Base-by-base conservation (phyloP, 176 grass and related monocot genomes). In the Phyllostachys edulis region DNA sequence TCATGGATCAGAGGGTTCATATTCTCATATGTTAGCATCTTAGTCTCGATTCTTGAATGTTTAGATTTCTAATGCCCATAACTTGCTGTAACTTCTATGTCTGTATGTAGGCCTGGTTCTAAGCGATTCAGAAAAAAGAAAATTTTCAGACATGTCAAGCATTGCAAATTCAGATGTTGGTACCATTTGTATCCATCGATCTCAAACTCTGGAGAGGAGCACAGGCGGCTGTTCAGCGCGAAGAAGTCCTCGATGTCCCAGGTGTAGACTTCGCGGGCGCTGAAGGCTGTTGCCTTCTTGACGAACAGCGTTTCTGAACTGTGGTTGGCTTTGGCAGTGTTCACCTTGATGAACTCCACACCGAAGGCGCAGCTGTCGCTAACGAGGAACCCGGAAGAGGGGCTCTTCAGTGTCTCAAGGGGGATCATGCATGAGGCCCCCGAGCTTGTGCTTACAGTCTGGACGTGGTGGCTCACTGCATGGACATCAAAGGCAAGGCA, bases 171-270 rank as follows among this genome's bases (percentile, higher is more conserved):
- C 29, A 72, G 45, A 75, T 5, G 39, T 23, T 46, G 1, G 50
- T 17, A 88, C 86, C 86, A 88, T 79, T 84, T 88, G 49, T 64
- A 54, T 77, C 80, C 74, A 6, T 32, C 26, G 6, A 71, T 17
- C 29, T 83, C 67, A 29, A 88, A 88, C 67, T 56, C 67, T 5
- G 74, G 57, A 4, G 86, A 84, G 46, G 26, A 9, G 73, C 56
- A 40, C 1, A 18, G 2, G 44, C 16, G 50, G 16, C 52, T 79
- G 14, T 78, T 84, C 14, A 88, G 46, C 3, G 44, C 23, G 12
- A 44, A 78, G 73, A 84, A 88, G 34, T 84, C 80, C 5, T 78
- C 57, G 5, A 88, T 84, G 45, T 78, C 27, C 86, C 86, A 84
- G 0, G 36, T 84, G 81, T 72, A 79, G 11, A 36, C 20, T 20